Base-by-base conservation (phyloP, 139 green algal species). In the Tetradesmus lagerheimii region DNA sequence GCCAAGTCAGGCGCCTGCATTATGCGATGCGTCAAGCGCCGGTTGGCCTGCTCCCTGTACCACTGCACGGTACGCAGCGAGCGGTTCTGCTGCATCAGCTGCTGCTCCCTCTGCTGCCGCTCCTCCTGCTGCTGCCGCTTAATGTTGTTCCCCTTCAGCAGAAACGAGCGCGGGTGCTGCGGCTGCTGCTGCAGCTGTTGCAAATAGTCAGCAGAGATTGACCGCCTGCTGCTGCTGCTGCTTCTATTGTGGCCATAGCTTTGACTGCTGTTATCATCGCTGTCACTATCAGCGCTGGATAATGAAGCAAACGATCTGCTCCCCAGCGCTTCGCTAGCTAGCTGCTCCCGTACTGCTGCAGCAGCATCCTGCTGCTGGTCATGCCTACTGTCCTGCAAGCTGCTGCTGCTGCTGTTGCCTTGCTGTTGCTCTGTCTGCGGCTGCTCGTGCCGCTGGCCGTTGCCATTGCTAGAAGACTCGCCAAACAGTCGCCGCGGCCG, bases 131-230 rank as follows among this genome's bases (percentile, higher is more conserved):
- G 45, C 45, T 85, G 45, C 43, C 47, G 80, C 45, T 31, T 45
- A 3, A 23, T 45, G n/a, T 62, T 9, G 18, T 18, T 45, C 47
- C 80, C 27, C 43, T 71, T 31, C 45, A 74, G 43, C 80, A 29
- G 47, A 2, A 35, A n/a, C 12, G n/a, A 29, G 4, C 18, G 53
- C 53, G 67, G 82, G 12, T 37, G 57, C 35, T 87, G 25, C 83
- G 75, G 83, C 25, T 64, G 64, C 37, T 88, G 83, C 83, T 88
- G 64, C 81, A 53, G 81, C 34, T 57, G 50, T n/a, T 38, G 67
- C 27, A 6, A n/a, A 20, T 25, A 38, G 29, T 78, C 67, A 23
- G 67, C 67, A 25, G 67, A 37, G 9, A 38, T 35, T 4, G n/a
- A 78, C n/a, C n/a, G n/a, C n/a, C 37, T 53, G 76, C 37, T 31